phyloP scores from a whole-genome alignment of 139 green algal genomes.

The Haematococcus sp. region DNA sequence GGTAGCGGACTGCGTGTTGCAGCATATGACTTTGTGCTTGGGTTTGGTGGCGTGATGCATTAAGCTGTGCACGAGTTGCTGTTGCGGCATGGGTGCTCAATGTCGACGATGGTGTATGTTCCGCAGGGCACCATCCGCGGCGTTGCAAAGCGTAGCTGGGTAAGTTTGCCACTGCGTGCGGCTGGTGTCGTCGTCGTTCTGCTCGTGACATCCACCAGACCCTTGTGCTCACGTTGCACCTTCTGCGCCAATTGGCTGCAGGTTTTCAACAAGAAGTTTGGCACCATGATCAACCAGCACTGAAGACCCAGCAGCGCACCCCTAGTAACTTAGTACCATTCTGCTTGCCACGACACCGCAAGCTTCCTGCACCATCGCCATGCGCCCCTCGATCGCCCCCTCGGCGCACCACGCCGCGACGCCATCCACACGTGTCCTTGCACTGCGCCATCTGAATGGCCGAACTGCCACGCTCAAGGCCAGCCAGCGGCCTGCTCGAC shows the following conservation, averaged over 20 bases:
- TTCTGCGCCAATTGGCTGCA: not conserved
- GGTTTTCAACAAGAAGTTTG: not conserved
- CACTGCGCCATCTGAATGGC: too few species aligned
- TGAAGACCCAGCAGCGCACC: not conserved
- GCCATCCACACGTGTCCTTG: too few species aligned
- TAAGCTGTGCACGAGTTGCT: too few species aligned
- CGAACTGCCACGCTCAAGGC: not conserved
- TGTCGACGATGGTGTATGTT: too few species aligned
- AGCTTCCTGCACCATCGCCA: not conserved
- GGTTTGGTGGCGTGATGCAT: too few species aligned
- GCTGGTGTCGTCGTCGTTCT: conserved; percentile 29
- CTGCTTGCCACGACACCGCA: not conserved
- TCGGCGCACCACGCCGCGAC: not conserved
- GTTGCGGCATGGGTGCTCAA: too few species aligned
- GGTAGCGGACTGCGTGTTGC: too few species aligned
- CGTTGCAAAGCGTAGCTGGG: conserved; percentile 40
- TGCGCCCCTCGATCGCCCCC: not conserved
- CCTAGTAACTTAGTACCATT: too few species aligned
- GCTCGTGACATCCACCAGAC: not conserved
- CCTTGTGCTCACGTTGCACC: not conserved
- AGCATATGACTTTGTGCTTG: too few species aligned
- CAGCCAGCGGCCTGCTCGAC: not conserved
- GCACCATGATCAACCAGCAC: not conserved
- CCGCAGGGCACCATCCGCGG: conserved; percentile 7
- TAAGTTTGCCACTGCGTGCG: conserved; percentile 56